These are phyloP conservation scores for Hemisphaericaspora lyxosophila DNA, from an alignment of 1,139 yeast genomes.

Conservation along the genomic window DNA sequence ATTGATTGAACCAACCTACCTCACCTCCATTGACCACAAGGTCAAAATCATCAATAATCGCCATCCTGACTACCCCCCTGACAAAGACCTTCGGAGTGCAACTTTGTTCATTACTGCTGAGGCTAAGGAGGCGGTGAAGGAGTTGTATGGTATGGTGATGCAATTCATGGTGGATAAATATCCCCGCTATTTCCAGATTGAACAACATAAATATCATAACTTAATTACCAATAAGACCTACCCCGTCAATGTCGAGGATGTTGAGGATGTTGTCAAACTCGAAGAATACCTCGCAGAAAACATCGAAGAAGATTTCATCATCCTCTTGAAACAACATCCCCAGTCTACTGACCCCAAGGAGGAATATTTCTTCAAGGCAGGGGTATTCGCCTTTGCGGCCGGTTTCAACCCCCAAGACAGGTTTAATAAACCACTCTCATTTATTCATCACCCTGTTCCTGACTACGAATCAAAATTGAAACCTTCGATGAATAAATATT, in stretches of 20 bases:
- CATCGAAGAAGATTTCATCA: constrained; percentile 68
- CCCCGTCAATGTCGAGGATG: constrained; percentile 28
- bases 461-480: constrained; percentile 55
- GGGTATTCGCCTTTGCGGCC: constrained; percentile 69
- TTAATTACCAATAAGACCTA: constrained; percentile 39
- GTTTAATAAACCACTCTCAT: constrained; percentile 52
- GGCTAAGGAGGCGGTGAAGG: constrained; percentile 50
- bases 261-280: constrained; percentile 28
- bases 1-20: constrained; percentile 64
- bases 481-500: constrained; percentile 61
- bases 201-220: constrained; percentile 37
- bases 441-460: constrained; percentile 65
- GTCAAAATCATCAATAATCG: constrained; percentile 35
- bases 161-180: constrained; percentile 53
- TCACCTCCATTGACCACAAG: constrained; percentile 44
- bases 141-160: constrained; percentile 52
- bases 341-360: constrained; percentile 18
- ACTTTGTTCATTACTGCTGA: constrained; percentile 43
- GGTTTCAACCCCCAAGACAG: constrained; percentile 68
- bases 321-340: constrained; percentile 51
- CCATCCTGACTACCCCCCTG: constrained; percentile 36
- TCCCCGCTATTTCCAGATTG: constrained; percentile 53
- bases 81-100: constrained; percentile 26
- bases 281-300: constrained; percentile 44
- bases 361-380: constrained; percentile 65